Conservation (phyloP, 345 rosid genomes). For the Dovyalis caffra region DNA sequence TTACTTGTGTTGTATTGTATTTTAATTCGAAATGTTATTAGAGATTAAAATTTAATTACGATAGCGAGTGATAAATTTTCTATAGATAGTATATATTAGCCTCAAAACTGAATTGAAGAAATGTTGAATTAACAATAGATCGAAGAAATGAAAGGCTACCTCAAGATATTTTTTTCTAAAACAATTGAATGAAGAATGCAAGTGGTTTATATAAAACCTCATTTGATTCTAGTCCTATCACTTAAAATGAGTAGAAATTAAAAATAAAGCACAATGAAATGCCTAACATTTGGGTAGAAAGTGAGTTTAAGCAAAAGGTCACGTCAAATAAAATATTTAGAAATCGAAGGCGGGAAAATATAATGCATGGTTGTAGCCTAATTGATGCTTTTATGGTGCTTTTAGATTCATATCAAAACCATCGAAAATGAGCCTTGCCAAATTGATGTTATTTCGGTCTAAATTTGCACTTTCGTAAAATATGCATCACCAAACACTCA, state of each 20-base stretch:
- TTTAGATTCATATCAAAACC: too few relatives aligned
- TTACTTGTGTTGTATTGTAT: too few relatives aligned
- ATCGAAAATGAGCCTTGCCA: too few relatives aligned
- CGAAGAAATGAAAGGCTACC: too few relatives aligned
- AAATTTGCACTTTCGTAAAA: background rate
- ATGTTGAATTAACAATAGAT: too few relatives aligned
- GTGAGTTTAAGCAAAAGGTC: background rate
- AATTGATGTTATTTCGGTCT: background rate
- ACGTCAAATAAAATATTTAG: background rate
- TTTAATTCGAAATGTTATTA: too few relatives aligned
- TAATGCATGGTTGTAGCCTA: background rate
- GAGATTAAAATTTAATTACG: too few relatives aligned
- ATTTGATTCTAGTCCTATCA: background rate
- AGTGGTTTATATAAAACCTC: background rate
- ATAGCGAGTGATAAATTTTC: too few relatives aligned
- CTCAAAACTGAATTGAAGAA: too few relatives aligned
- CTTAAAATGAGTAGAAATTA: background rate
- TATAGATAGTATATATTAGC: too few relatives aligned
- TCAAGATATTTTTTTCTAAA: too few relatives aligned
- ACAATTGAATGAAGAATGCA: too few relatives aligned
- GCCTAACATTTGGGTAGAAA: background rate
- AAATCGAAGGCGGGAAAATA: background rate
- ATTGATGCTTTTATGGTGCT: background rate
- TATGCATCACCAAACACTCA: background rate
- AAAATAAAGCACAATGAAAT: background rate